These are phyloP conservation scores for Phlegmacium glaucopus DNA, from an alignment of 768 basidiomycete species.

Conservation along the genomic window DNA sequence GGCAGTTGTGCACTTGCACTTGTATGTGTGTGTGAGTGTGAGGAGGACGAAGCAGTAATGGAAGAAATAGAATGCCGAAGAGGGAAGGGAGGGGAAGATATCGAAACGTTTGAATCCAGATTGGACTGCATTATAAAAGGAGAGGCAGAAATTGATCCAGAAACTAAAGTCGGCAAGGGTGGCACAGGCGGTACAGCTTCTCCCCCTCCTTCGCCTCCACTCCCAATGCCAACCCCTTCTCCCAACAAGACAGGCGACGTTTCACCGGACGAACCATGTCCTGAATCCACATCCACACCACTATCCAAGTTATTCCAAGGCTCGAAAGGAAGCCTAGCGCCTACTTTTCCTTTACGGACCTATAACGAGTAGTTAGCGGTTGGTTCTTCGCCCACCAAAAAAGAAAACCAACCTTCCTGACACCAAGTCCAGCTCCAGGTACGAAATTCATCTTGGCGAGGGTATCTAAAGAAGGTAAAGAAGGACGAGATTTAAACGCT, in stretches of 20 bases:
- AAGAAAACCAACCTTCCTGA: slow-evolving; percentile 38
- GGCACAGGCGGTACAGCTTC: neutral
- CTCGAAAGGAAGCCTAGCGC: slow-evolving; percentile 49
- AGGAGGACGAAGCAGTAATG: neutral
- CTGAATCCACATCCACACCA: no score
- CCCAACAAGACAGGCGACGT: no score
- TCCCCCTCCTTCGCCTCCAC: no score
- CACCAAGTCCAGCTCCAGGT: slow-evolving; percentile 28
- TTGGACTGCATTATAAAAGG: no score
- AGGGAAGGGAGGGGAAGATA: neutral
- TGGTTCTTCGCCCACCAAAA: no score
- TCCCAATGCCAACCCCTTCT: no score
- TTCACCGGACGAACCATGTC: no score
- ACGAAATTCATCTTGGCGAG: slow-evolving; percentile 50
- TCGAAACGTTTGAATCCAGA: neutral
- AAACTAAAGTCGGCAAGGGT: neutral
- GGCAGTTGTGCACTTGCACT: no score
- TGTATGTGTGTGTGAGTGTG: neutral
- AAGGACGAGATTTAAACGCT: slow-evolving; percentile 46
- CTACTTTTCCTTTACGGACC: slow-evolving; percentile 51
- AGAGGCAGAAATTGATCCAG: neutral
- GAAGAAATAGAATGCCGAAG: neutral
- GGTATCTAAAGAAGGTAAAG: slow-evolving; percentile 47
- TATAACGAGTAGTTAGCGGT: no score
- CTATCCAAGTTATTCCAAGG: slow-evolving; percentile 43